Conservation (phyloP, 768 basidiomycete species). For the Hericium erinaceus region DNA sequence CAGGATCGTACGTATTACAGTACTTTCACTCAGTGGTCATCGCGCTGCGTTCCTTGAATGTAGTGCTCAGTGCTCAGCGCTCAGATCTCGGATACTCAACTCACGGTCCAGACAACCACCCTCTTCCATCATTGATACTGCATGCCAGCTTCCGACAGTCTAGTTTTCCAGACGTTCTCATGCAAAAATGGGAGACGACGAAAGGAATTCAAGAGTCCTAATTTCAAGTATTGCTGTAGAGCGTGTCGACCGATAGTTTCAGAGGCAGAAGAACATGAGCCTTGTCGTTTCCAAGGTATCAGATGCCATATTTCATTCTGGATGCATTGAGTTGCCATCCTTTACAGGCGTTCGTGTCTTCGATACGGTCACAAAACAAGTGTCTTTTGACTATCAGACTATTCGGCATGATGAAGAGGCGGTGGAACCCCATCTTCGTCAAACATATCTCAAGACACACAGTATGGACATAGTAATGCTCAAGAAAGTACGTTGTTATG, state of each 20-base stretch:
- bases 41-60: background rate
- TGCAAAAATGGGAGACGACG: background rate
- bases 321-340: background rate
- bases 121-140: background rate
- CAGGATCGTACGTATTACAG: background rate
- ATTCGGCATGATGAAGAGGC: background rate
- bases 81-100: background rate
- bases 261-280: background rate
- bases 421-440: background rate
- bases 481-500: background rate
- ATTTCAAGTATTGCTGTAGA: background rate
- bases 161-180: background rate
- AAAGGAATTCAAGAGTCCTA: background rate
- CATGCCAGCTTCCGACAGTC: background rate
- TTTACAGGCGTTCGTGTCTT: background rate
- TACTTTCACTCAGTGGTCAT: background rate
- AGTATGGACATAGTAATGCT: background rate
- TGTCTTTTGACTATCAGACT: background rate
- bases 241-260: background rate
- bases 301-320: background rate
- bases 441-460: background rate
- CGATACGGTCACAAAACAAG: background rate
- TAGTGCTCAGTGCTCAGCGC: background rate
- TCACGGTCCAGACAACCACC: background rate
- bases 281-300: background rate